Base-by-base conservation (phyloP, 129 eudicot species). In the Flaveria robusta region DNA sequence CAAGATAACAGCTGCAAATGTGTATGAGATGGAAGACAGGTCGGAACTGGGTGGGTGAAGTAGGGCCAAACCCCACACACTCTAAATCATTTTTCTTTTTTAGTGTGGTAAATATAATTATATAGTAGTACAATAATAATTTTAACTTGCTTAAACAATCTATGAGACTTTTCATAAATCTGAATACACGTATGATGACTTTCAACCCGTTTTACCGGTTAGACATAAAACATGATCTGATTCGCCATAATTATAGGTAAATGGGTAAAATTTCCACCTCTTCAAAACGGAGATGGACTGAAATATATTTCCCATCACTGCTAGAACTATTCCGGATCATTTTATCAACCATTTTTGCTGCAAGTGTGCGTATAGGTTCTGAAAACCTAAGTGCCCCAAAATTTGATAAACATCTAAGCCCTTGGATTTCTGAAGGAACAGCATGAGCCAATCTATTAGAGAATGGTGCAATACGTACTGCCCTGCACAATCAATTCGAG, bases 281-380 rank as follows among this genome's bases (percentile, higher is more conserved):
- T 85, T 95, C 99, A 76, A 95, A 95, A 14, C 99, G 97, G 50
- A 95, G 96, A 85, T 95, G 99, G 42, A 95, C 97, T 3, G 99
- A 95, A n/a, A 95, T 88, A 72, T 91, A 95, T 76, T 83, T 95
- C 39, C 97, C 99, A 31, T 93, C 94, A 74, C 86, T 86, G 27
- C 74, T 87, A 20, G 93, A 87, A 74, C 89, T 86, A 39, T 83
- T 91, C 75, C 83, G 87, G 66, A 91, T 87, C 97, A 95, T 95
- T 68, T 93, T 84, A 77, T 95, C 97, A 24, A 89, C 97, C 97
- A 95, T 91, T 65, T 91, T 88, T 22, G 97, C 97, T 16, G 99
- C 99, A 77, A 95, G 91, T 79, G 90, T 87, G 31, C 99, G 93
- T 71, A 95, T 95, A 37, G 92, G 89, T 82, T 91, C 90, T 26